Base-by-base conservation (phyloP, 768 basidiomycete genomes). In the Hygrocybe punicea region DNA sequence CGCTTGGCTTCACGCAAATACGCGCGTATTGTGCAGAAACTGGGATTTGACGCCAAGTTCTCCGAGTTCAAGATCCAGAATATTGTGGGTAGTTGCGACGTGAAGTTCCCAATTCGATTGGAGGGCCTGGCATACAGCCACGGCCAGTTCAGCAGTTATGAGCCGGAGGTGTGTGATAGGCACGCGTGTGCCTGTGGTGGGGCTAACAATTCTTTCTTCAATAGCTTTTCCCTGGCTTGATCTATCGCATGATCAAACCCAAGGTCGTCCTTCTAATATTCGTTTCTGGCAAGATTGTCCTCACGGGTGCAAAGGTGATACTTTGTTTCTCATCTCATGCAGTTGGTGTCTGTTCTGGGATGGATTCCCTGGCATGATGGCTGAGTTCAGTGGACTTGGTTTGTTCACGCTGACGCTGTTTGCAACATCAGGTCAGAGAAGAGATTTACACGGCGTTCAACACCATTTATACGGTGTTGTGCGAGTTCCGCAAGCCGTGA, bases 361-460 rank as follows among this genome's bases (percentile, higher is more conserved):
- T 49, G 54, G 63, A 73, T 74, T 66, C 74, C 73, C 60, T 71
- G 71, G 53, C 69, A 60, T 62, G 61, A 51, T 59, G 59, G 53
- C 58, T 68, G 64, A 65, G 65, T 69, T 64, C 69, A 71, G 70
- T 74, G 73, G 71, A 46, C 60, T 55, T 62, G 69, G 80, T 68
- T 81, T 78, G 74, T 80, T 75, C 62, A 67, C 73, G 76, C 79
- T 81, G 71, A 86, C 76, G 64, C 69, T 65, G 19, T 61, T 61
- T 69, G 72, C 71, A 63, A 69, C 69, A 60, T 67, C 72, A 96
- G 93, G 89, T 98, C 75, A 83, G 97, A 75, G 95, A 98, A 78
- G 96, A 99, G 82, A 98, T 98, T 62, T 98, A 99, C 71, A 93
- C 93, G 35, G 97, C 97, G 23, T 99, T 99, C 87, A 98, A 98